These are phyloP conservation scores for Phytophthora foliorum DNA, from an alignment of 352 stramenopile genomes.

Conservation along the genomic window DNA sequence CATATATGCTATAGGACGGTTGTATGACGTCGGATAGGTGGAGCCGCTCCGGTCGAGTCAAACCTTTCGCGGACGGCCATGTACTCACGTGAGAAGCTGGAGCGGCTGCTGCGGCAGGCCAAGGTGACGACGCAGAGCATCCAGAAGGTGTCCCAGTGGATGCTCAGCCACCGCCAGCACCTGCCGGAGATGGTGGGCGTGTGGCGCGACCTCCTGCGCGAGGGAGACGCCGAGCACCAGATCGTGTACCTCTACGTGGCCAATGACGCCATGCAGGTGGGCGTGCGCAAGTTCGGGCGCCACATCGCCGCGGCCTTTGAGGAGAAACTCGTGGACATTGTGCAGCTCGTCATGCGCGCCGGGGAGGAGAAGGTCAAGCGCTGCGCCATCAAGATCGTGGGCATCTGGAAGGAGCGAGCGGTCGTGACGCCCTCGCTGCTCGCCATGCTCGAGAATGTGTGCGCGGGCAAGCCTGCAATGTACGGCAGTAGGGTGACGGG, in stretches of 20 bases:
- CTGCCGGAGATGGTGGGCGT: conserved; percentile 70
- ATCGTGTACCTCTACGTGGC: conserved; percentile 89
- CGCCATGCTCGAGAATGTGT: conserved; percentile 79
- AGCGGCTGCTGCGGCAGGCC: conserved; percentile 67
- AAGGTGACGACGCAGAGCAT: conserved; percentile 90
- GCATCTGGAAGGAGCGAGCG: conserved; percentile 86
- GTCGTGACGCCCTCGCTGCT: conserved; percentile 64
- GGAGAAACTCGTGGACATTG: conserved; percentile 58
- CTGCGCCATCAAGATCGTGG: conserved; percentile 88
- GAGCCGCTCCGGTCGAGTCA: background rate
- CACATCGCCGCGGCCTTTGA: conserved; percentile 75
- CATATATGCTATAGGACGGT: background rate
- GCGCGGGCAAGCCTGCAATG: conserved; percentile 70
- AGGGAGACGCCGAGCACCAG: conserved; percentile 71
- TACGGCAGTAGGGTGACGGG: conserved; percentile 27
- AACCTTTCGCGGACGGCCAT: background rate
- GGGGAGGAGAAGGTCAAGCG: conserved; percentile 87
- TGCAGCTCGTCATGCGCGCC: conserved; percentile 72
- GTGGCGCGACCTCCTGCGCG: conserved; percentile 63
- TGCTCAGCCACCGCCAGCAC: conserved; percentile 68
- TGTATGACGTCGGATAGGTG: background rate
- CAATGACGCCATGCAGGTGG: conserved; percentile 89
- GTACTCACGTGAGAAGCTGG: conserved; percentile 72
- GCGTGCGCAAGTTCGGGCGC: conserved; percentile 82
- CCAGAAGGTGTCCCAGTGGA: conserved; percentile 82